Evolutionary conservation across 2,329 filamentous ascomycete genomes (phyloP), one percentile per base, ranked within the genome.

Genomic region (Fusarium burgessii): DNA sequence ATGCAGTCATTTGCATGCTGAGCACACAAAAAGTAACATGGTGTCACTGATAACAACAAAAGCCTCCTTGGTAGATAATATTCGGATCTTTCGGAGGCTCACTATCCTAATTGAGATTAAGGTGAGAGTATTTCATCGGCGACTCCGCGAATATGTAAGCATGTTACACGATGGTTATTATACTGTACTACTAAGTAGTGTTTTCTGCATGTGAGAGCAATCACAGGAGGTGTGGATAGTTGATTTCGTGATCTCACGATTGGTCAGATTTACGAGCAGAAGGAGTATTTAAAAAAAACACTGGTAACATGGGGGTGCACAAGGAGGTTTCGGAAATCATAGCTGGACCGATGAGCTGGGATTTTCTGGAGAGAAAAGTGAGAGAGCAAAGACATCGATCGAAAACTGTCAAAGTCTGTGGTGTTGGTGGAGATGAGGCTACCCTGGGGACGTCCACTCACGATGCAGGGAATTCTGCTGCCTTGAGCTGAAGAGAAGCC

Each of bases 401-500:
- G 23, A 23, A 32, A 57, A 27, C 23, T 23, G 23, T 23, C 23
- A 35, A 17, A 68, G 38, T 7, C n/a, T 43, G 17, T 52, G 35
- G n/a, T 62, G 36, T 43, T 59, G 69, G 66, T 71, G 70, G 66
- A 71, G 66, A 63, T 70, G 62, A 61, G 42, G 59, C 45, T 50
- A 63, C 42, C 40, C 51, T 58, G 51, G 58, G 47, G 56, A 61
- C 23, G 55, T 40, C 70, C 70, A 72, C 42, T 72, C 55, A 68
- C n/a, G 20, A 51, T 43, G 27, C 46, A 58, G 62, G 58, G 36
- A 72, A 72, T 72, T 64, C 70, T 73, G 70, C 51, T 72, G 70
- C 70, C 70, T 72, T 72, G 62, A 47, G 65, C 66, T 69, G 54
- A 67, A 55, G 54, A 32, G 45, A 51, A 27, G 47, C 47, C 57